These are phyloP conservation scores for Bertia moriformis DNA, from an alignment of 2,329 filamentous ascomycete species.

Conservation along the genomic window DNA sequence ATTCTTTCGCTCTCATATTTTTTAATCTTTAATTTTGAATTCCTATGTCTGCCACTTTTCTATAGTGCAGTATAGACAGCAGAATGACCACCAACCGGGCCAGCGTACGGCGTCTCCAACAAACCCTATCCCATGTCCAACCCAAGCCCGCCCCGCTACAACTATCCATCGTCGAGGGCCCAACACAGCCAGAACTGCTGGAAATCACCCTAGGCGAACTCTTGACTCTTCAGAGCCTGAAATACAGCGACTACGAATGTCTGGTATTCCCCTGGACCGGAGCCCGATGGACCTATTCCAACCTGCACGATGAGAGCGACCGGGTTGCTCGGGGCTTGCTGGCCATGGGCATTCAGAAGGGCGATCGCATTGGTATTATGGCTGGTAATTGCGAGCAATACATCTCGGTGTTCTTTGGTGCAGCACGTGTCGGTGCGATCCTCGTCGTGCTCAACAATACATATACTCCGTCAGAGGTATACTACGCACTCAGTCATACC, in stretches of 20 bases:
- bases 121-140: not conserved
- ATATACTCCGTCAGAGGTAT: conserved; percentile 60
- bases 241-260: conserved; percentile 51
- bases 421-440: conserved; percentile 50
- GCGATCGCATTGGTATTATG: conserved; percentile 63
- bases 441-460: conserved; percentile 73
- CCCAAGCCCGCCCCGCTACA: not conserved
- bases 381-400: conserved; percentile 72
- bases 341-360: conserved; percentile 49
- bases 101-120: not conserved
- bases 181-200: conserved; percentile 52
- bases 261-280: conserved; percentile 65
- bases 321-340: conserved; percentile 51
- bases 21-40: too few relatives aligned
- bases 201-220: conserved; percentile 61
- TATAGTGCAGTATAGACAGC: too few relatives aligned
- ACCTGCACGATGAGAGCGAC: conserved; percentile 46
- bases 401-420: conserved; percentile 61
- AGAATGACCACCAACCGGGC: not conserved
- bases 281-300: conserved; percentile 57
- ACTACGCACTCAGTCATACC: conserved; percentile 57
- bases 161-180: conserved; percentile 52
- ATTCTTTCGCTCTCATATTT: too few relatives aligned
- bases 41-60: too few relatives aligned
- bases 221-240: conserved; percentile 53